phyloP scores from a whole-genome alignment of 495 filamentous ascomycete genomes.

The Neurospora sp. region DNA sequence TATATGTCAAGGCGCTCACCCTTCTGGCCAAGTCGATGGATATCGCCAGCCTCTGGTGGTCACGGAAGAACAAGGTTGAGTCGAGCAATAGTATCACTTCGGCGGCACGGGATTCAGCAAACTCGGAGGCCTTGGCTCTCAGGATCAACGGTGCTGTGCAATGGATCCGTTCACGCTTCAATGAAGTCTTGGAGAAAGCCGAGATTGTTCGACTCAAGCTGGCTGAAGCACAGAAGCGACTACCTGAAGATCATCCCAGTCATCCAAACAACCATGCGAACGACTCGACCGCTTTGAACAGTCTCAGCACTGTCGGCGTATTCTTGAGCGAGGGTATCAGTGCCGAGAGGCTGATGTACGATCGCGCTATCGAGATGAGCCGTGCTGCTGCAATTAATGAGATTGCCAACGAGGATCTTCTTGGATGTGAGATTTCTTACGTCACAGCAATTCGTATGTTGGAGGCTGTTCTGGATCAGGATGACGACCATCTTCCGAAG shows the following conservation, averaged over 20 bases:
- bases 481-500: slow-evolving; percentile 54
- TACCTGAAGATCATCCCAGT: slow-evolving; percentile 75
- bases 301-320: slow-evolving; percentile 45
- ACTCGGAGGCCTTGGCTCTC: slow-evolving; percentile 45
- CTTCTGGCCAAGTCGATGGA: slow-evolving; percentile 94
- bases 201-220: slow-evolving; percentile 83
- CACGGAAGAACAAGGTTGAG: slow-evolving; percentile 60
- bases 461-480: slow-evolving; percentile 83
- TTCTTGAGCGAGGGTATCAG: slow-evolving; percentile 63
- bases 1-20: slow-evolving; percentile 88
- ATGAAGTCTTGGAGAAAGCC: slow-evolving; percentile 91
- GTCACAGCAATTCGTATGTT: slow-evolving; percentile 85
- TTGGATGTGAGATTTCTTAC: slow-evolving; percentile 87
- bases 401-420: slow-evolving; percentile 79
- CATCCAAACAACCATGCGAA: slow-evolving; percentile 64
- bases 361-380: slow-evolving; percentile 94
- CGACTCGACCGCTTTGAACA: slow-evolving; percentile 39
- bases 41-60: slow-evolving; percentile 89
- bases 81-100: slow-evolving; percentile 34
- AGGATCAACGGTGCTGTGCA: slow-evolving; percentile 90
- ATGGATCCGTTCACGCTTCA: slow-evolving; percentile 89
- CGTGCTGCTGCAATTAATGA: slow-evolving; percentile 89
- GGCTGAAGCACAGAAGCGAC: slow-evolving; percentile 70
- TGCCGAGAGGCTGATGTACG: slow-evolving; percentile 96
- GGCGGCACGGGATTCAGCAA: slow-evolving; percentile 32